A percentile compares a stretch with the other conserved stretches of the same genome.
Evolutionary conservation across 169 alveolate species (phyloP).

Genomic region (Eimeria tenella): DNA sequence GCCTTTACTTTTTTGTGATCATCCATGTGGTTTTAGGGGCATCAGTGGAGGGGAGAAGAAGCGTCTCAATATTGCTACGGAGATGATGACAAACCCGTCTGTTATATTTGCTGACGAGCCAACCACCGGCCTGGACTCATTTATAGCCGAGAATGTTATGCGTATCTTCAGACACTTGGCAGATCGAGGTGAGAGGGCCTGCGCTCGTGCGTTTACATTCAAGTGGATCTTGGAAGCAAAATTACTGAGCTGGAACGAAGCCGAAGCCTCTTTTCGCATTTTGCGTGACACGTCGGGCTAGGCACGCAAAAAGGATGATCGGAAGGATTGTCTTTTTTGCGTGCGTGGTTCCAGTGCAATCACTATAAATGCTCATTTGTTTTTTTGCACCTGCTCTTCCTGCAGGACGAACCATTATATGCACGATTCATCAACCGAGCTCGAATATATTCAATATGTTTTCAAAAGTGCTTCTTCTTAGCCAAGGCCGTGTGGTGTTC

Average conservation of each 20-base stretch:
- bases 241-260: too few species aligned
- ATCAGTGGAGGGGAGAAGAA: slow-evolving; percentile 91
- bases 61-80: slow-evolving; percentile 87
- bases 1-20: too few species aligned
- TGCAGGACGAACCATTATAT: slow-evolving; percentile 80
- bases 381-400: not conserved
- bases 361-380: not conserved
- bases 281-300: not conserved
- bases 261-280: not conserved
- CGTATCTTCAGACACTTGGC: slow-evolving; percentile 75
- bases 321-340: too few species aligned
- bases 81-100: slow-evolving; percentile 86
- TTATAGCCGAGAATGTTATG: slow-evolving; percentile 79
- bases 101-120: slow-evolving; percentile 91
- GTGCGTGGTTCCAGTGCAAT: too few species aligned
- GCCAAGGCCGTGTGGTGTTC: slow-evolving; percentile 80
- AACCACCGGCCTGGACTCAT: slow-evolving; percentile 86
- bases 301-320: too few species aligned
- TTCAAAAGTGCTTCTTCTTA: slow-evolving; percentile 79
- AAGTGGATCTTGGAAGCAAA: too few species aligned
- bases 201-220: not conserved
- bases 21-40: slow-evolving; percentile 82
- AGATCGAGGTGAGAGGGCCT: slow-evolving; percentile 54
- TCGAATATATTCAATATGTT: slow-evolving; percentile 75
- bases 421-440: slow-evolving; percentile 84